Percentiles rank a stretch among this genome's conserved stretches.
phyloP scores from a whole-genome alignment of 257 asterid genomes.

The Primulina huaijiensis region DNA sequence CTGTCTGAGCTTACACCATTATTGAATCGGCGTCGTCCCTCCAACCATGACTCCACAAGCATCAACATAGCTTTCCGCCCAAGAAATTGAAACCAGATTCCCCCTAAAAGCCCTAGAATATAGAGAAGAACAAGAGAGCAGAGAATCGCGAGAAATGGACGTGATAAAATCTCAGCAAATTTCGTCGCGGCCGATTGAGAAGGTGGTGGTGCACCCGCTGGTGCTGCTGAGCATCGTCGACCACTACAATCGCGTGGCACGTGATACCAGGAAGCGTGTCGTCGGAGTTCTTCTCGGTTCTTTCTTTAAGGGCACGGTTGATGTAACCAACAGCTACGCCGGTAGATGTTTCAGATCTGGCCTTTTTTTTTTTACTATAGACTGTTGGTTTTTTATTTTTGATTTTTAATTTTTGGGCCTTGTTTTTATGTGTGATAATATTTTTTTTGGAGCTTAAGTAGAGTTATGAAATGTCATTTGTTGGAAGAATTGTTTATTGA shows the following conservation, averaged over 20 bases:
- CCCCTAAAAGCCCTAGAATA: slow-evolving; percentile 25
- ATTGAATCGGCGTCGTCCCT: too few relatives aligned
- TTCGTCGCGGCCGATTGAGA: slow-evolving; percentile 72
- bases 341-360: slow-evolving; percentile 65
- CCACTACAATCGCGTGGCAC: slow-evolving; percentile 93
- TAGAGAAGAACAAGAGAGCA: neutral
- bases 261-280: slow-evolving; percentile 85
- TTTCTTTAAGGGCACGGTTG: slow-evolving; percentile 84
- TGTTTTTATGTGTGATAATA: neutral
- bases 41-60: neutral
- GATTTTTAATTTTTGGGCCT: neutral
- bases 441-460: neutral
- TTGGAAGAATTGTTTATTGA: slow-evolving; percentile 2
- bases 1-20: too few relatives aligned
- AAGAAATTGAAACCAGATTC: slow-evolving; percentile 8
- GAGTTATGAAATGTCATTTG: neutral
- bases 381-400: slow-evolving; percentile 8
- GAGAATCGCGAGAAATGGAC: slow-evolving; percentile 43
- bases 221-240: slow-evolving; percentile 92
- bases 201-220: slow-evolving; percentile 91
- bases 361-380: neutral
- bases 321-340: slow-evolving; percentile 93
- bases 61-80: slow-evolving; percentile 15
- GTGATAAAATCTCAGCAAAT: slow-evolving; percentile 87
- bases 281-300: slow-evolving; percentile 85